Evolutionary conservation across 2,329 filamentous ascomycete genomes (phyloP).

Genomic region (Metarhizium brunneum): DNA sequence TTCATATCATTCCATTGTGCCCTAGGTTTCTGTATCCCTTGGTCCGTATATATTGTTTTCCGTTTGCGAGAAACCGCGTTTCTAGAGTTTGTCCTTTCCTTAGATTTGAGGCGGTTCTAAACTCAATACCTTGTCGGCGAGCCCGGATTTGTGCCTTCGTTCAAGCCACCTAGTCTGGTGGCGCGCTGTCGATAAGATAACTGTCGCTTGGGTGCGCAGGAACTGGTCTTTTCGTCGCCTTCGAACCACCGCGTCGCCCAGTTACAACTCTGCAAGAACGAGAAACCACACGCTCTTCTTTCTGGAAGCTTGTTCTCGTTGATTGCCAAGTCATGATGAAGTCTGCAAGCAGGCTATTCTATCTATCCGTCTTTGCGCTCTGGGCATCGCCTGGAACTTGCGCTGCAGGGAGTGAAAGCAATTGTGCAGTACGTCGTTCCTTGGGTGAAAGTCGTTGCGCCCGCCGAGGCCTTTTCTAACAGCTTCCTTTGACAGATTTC

Average conservation of each 20-base stretch:
- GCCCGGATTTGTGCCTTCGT: not conserved
- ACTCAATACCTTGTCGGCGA: not conserved
- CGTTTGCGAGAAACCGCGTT: not conserved
- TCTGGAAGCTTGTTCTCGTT: not conserved
- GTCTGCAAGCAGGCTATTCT: conserved; percentile 44
- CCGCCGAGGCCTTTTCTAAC: not conserved
- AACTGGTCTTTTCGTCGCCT: not conserved
- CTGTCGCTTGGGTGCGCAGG: not conserved
- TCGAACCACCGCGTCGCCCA: not conserved
- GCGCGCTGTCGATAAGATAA: conserved; percentile 2
- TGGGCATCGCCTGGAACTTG: conserved; percentile 41
- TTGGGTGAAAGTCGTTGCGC: not conserved
- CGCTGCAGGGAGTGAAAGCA: conserved; percentile 29
- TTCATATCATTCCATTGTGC: conserved; percentile 1
- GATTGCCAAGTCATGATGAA: conserved; percentile 30
- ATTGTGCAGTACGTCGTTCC: conserved; percentile 41
- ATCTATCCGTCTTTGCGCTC: conserved; percentile 46
- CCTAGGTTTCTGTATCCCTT: not conserved
- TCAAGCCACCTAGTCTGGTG: not conserved
- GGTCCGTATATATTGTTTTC: too few relatives aligned
- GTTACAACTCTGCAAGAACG: not conserved
- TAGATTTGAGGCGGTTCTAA: not conserved
- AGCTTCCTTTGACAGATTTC: conserved; percentile 57
- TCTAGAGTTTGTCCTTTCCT: not conserved
- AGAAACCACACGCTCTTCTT: not conserved